Evolutionary conservation across 1,284 basidiomycete genomes (phyloP).

Genomic region (Takashimella tepidaria): DNA sequence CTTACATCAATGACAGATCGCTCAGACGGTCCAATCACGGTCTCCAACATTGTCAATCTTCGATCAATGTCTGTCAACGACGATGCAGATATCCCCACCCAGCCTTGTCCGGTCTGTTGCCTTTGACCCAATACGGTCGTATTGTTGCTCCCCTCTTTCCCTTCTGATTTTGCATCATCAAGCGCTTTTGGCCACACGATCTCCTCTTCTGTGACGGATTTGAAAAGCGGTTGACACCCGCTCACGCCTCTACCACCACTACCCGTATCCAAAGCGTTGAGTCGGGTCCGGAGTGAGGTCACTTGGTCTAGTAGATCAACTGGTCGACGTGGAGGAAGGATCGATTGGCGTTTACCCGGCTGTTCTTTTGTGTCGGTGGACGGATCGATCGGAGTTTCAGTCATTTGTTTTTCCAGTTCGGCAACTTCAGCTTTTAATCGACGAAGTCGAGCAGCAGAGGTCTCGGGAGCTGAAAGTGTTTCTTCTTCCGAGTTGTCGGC

Average conservation of each 20-base stretch:
- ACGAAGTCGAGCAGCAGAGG: slow-evolving; percentile 46
- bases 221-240: not conserved
- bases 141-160: not conserved
- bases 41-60: slow-evolving; percentile 4
- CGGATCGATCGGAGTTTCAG: not conserved
- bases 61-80: slow-evolving; percentile 1
- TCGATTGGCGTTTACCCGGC: slow-evolving; percentile 16
- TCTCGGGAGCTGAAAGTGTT: slow-evolving; percentile 23
- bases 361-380: not conserved
- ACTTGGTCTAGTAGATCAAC: slow-evolving; percentile 37
- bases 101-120: not conserved
- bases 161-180: too few relatives aligned
- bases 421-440: slow-evolving; percentile 49
- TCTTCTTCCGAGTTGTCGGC: slow-evolving; percentile 10
- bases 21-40: not conserved
- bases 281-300: slow-evolving; percentile 22
- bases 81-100: not conserved
- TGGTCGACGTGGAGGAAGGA: slow-evolving; percentile 21
- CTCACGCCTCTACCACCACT: slow-evolving; percentile 7
- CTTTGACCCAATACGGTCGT: not conserved
- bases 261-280: slow-evolving; percentile 21
- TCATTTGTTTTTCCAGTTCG: slow-evolving; percentile 49
- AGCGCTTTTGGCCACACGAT: too few relatives aligned
- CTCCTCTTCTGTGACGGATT: slow-evolving; percentile 2
- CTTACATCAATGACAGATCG: not conserved